Conservation (phyloP, 345 rosid species). For the Citrus reticulata region DNA sequence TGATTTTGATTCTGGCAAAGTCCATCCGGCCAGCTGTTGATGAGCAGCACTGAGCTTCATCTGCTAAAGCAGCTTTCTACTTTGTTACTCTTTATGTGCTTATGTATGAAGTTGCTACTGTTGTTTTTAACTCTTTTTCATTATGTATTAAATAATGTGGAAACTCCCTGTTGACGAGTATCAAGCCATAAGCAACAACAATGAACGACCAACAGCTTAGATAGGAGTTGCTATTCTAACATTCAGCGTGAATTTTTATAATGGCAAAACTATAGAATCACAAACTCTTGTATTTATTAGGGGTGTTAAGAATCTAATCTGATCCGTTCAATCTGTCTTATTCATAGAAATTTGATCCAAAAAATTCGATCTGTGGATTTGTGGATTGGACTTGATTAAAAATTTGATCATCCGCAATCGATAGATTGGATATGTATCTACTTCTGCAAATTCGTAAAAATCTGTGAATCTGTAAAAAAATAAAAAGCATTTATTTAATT, state of each 20-base stretch:
- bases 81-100: background rate
- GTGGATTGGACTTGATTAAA: too few relatives aligned
- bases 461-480: fast-evolving
- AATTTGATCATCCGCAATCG: too few relatives aligned
- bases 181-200: background rate
- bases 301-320: fast-evolving
- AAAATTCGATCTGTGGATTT: too few relatives aligned
- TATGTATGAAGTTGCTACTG: background rate
- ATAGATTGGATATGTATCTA: too few relatives aligned
- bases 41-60: conserved; percentile 21
- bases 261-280: too few relatives aligned
- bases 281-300: too few relatives aligned
- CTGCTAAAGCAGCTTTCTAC: background rate
- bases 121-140: background rate
- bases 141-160: background rate
- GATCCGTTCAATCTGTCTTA: too few relatives aligned
- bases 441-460: too few relatives aligned
- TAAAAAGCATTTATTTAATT: too few relatives aligned
- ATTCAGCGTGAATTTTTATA: background rate
- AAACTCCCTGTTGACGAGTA: background rate
- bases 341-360: too few relatives aligned
- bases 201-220: background rate
- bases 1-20: conserved; percentile 29
- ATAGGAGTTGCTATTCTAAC: background rate
- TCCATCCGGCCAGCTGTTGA: conserved; percentile 35